These are phyloP conservation scores for Venturiaceae sp. DNA, from an alignment of 2,329 filamentous ascomycete species.

Conservation along the genomic window DNA sequence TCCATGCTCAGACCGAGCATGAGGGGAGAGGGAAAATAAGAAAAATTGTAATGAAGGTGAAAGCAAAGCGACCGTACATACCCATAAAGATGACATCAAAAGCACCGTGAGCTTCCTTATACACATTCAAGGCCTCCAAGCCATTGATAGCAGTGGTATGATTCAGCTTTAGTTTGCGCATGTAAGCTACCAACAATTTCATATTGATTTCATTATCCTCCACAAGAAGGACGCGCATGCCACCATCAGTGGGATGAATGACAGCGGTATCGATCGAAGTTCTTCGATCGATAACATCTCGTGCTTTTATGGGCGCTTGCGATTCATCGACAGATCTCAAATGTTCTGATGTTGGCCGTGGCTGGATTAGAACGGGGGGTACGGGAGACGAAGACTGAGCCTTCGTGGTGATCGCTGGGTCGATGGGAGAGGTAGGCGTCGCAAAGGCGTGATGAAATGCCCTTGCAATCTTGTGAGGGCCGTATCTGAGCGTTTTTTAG, in stretches of 20 bases:
- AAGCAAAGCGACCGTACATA: too few relatives aligned
- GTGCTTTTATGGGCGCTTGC: neutral
- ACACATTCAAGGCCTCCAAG: slow-evolving; percentile 22
- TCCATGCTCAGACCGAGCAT: too few relatives aligned
- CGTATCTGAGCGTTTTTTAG: neutral
- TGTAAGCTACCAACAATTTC: slow-evolving; percentile 23
- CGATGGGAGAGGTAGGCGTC: neutral
- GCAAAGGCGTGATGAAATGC: neutral
- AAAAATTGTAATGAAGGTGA: too few relatives aligned
- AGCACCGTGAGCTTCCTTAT: neutral
- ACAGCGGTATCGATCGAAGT: neutral
- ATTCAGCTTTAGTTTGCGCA: slow-evolving; percentile 21
- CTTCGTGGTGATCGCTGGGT: neutral
- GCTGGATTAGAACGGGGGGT: neutral
- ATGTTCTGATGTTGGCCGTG: neutral
- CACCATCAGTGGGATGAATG: neutral
- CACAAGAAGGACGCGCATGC: slow-evolving; percentile 18
- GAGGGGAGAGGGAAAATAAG: neutral
- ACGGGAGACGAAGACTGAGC: neutral
- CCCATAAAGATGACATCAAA: slow-evolving; percentile 26
- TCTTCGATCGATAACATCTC: neutral
- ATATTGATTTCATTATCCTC: slow-evolving; percentile 29
- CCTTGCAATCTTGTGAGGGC: neutral
- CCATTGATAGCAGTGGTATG: slow-evolving; percentile 24
- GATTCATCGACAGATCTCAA: neutral